phyloP scores from a whole-genome alignment of 768 basidiomycete species.

The Hemileccinum impolitum region DNA sequence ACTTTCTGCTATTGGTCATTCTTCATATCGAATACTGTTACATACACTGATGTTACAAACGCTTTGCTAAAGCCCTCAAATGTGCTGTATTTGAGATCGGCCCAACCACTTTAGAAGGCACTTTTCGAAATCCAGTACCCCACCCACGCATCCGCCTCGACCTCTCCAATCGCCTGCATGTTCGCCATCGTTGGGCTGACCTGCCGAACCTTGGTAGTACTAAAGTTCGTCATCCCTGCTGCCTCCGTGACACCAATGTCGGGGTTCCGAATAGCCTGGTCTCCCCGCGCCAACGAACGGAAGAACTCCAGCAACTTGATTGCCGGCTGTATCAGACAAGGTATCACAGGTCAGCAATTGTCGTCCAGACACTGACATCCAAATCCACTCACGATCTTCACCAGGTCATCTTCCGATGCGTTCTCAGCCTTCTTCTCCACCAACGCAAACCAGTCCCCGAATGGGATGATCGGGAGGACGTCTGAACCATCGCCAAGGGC shows the following conservation, averaged over 20 bases:
- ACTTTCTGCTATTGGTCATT: too few species aligned
- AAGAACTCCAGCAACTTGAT: constrained; percentile 35
- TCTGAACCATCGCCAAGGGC: background rate
- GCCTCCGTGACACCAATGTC: constrained; percentile 6
- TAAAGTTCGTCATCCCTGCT: constrained; percentile 21
- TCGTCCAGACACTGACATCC: background rate
- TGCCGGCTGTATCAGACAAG: constrained; percentile 24
- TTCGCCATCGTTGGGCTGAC: constrained; percentile 22
- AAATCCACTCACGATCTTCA: constrained; percentile 29
- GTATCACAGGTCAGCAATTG: background rate
- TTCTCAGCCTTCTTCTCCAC: constrained; percentile 21
- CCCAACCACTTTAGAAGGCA: constrained; percentile 5
- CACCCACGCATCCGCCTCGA: constrained; percentile 24
- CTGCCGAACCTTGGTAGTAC: constrained; percentile 8
- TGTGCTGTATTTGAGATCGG: background rate
- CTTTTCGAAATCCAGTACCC: constrained; percentile 22
- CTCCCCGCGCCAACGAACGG: constrained; percentile 20
- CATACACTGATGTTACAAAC: too few species aligned
- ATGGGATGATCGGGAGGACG: constrained; percentile 31
- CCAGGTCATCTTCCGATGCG: constrained; percentile 25
- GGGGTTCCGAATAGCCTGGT: constrained; percentile 1
- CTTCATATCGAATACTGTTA: too few species aligned
- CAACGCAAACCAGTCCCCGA: constrained; percentile 33
- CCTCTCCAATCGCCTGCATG: constrained; percentile 24
- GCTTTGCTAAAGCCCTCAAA: too few species aligned